Base-by-base conservation (phyloP, 441 rosid species). In the Capsella rubella region DNA sequence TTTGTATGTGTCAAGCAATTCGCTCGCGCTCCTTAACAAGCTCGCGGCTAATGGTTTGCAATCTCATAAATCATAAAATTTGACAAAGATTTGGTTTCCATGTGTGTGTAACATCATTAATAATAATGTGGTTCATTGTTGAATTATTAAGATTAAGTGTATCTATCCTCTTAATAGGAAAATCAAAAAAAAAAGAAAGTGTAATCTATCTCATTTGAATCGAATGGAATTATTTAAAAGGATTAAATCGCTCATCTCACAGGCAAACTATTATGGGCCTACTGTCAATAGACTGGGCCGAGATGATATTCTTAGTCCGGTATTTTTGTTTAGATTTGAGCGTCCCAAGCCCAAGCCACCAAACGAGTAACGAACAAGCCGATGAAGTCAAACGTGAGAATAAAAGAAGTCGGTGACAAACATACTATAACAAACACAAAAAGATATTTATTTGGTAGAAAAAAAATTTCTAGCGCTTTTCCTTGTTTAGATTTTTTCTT, bases 11-110 rank as follows among this genome's bases (percentile, higher is more conserved):
- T 82, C 94, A 0, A 95, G 97, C 64, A 95, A 88, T 63, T 90
- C 98, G 0, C 83, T 91, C 64, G 98, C 96, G 64, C 89, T 91
- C 61, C 87, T 87, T 21, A 89, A 86, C 74, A 89, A 86, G 73
- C 91, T 94, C 16, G 90, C 89, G 0, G 78, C 91, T 10, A 61
- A 85, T 47, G 91, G 93, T 39, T 56, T 85, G 67, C 75, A 65
- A 64, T 49, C 40, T 50, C 56, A 4, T 21, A 11, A 51, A 12
- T 25, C 37, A 39, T 16, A 32, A 32, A 47, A 56, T 14, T 39
- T 10, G 32, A 58, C 28, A 14, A 49, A 29, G 27, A 27, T 29
- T 29, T 39, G 39, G 6, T 6, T 14, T 40, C 21, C 35, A 50
- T 74, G 55, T 31, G 39, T 34, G 28, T 16, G 56, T 67, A 21